These are phyloP conservation scores for Aegilops sharonensis DNA, from an alignment of 176 grass and related monocot species.

Conservation along the genomic window DNA sequence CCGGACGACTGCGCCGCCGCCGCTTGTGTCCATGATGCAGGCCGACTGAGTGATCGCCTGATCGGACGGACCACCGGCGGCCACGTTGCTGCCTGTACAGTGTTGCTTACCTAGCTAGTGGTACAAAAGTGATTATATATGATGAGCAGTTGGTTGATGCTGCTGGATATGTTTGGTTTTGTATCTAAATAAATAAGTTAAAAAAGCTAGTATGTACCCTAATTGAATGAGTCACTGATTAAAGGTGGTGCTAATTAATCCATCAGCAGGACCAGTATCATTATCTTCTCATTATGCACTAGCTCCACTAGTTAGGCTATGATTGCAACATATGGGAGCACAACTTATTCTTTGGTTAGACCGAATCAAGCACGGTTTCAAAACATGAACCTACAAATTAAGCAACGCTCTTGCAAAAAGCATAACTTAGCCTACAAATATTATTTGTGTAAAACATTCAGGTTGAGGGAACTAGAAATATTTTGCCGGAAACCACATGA, in stretches of 20 bases:
- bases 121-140: background rate
- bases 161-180: background rate
- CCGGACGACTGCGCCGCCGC: background rate
- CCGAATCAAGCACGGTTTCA: too few species aligned
- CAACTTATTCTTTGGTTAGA: too few species aligned
- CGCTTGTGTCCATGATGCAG: conserved; percentile 27
- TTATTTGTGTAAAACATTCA: too few species aligned
- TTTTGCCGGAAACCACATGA: too few species aligned
- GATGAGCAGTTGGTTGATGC: background rate
- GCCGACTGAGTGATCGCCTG: conserved; percentile 15
- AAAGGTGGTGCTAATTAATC: background rate
- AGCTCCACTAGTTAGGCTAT: background rate
- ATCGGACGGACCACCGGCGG: background rate
- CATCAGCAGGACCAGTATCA: background rate
- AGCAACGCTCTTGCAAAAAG: too few species aligned
- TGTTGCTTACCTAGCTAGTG: background rate
- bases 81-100: background rate
- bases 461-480: too few species aligned
- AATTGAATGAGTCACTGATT: background rate
- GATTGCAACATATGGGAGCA: background rate
- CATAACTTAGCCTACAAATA: too few species aligned
- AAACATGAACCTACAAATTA: too few species aligned
- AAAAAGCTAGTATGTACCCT: background rate
- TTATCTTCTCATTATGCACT: background rate
- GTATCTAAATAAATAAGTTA: too few species aligned